phyloP scores from a whole-genome alignment of 2,329 filamentous ascomycete genomes.

The Microsporum audouinii region DNA sequence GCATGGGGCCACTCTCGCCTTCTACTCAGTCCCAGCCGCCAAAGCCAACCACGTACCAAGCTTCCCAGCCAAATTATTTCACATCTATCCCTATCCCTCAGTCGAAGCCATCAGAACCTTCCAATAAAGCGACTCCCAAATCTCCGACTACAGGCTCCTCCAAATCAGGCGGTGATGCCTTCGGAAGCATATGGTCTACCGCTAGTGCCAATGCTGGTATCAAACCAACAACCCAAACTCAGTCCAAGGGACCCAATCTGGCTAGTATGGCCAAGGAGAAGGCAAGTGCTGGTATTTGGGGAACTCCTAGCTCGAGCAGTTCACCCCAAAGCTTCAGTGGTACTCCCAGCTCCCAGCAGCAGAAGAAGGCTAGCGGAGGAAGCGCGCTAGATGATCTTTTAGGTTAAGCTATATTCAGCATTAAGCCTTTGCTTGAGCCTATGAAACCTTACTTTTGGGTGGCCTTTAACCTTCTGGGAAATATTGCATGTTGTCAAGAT shows the following conservation, averaged over 20 bases:
- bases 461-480: neutral
- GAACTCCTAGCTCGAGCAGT: slow-evolving; percentile 50
- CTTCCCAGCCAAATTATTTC: slow-evolving; percentile 84
- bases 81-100: slow-evolving; percentile 54
- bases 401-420: slow-evolving; percentile 19
- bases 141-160: slow-evolving; percentile 33
- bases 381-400: slow-evolving; percentile 33
- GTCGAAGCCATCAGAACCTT: slow-evolving; percentile 27
- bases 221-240: slow-evolving; percentile 57
- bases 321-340: slow-evolving; percentile 29
- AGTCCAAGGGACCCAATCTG: slow-evolving; percentile 61
- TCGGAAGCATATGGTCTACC: slow-evolving; percentile 68
- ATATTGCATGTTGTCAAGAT: neutral
- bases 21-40: slow-evolving; percentile 36
- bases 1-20: slow-evolving; percentile 33
- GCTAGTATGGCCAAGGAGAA: slow-evolving; percentile 97
- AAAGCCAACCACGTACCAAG: slow-evolving; percentile 58
- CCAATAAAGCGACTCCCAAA: slow-evolving; percentile 27
- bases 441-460: neutral
- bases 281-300: slow-evolving; percentile 90
- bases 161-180: slow-evolving; percentile 64
- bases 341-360: slow-evolving; percentile 16
- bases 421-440: neutral
- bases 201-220: slow-evolving; percentile 59
- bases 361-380: slow-evolving; percentile 23